Percentiles rank a stretch among this genome's conserved stretches.
Conservation (phyloP, 495 filamentous ascomycete species). For the Neurospora sublineolata region DNA sequence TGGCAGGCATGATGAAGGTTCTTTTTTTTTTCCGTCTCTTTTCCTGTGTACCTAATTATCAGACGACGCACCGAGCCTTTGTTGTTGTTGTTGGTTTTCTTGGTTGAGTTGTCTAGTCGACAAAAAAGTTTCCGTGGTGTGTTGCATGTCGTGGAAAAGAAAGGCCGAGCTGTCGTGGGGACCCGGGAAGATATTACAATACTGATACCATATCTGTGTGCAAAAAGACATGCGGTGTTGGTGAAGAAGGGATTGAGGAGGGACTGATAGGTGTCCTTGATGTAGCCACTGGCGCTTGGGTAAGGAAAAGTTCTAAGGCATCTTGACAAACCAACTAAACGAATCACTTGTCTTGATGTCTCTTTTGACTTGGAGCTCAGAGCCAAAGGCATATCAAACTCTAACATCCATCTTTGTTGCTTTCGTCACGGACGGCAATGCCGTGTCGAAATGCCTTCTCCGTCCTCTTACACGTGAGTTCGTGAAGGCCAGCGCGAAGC, state of each 20-base stretch:
- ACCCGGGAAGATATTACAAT: not conserved
- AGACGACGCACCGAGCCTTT: not conserved
- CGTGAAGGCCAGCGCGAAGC: not conserved
- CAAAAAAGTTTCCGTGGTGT: not conserved
- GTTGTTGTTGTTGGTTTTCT: not conserved
- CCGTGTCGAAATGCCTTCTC: not conserved
- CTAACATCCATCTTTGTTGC: no score
- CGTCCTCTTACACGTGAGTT: not conserved
- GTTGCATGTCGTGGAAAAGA: not conserved
- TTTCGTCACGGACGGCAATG: not conserved
- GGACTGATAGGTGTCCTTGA: not conserved
- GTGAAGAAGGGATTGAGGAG: not conserved
- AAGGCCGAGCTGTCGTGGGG: not conserved
- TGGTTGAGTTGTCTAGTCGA: not conserved
- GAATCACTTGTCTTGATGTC: no score
- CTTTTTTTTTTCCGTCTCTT: not conserved
- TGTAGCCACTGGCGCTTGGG: not conserved
- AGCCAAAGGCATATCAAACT: no score
- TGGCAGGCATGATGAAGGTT: not conserved
- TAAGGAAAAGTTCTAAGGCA: no score
- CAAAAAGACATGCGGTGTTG: not conserved
- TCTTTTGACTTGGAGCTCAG: no score
- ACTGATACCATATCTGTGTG: not conserved
- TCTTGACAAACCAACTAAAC: no score
- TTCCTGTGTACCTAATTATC: not conserved